Base-by-base conservation (phyloP, 805 yeast species). In the Yamadazyma kitorensis region DNA sequence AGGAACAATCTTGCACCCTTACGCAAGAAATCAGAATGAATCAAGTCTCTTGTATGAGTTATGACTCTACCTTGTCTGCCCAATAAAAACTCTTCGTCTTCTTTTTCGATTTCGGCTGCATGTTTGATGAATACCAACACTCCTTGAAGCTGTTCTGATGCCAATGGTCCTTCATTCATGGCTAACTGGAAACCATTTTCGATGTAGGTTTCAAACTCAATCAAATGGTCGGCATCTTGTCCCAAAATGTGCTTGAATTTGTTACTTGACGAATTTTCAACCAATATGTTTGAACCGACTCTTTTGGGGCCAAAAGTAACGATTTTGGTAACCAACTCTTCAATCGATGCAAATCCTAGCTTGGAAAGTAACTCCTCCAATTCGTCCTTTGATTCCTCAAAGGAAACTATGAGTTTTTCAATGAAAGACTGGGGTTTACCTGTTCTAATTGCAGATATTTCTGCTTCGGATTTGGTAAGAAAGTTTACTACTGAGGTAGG, bases 1-100 rank as follows among this genome's bases (percentile, higher is more conserved):
- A 94, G 72, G 78, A 84, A 81, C 30, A 93, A 59, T 39, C 99
- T 73, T 6, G 98, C 95, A 0, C 96, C 80, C 82, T 93, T 83
- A 39, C 78, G 81, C 23, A 86, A 55, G 51, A 91, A 76, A 1
- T 79, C 76, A 27, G 72, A 67, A 50, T 85, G 86, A 26, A 93
- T 82, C 2, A 77, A 61, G 42, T 86, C 89, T 47, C 88, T 78
- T 0, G 86, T 77, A 1, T 77, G 68, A 1, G 88, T 76, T 29
- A 88, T 80, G 17, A 87, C 59, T 48, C 93, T 74, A 6, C 97
- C 95, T 1, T 81, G 66, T 14, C 78, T 43, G 36, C 80, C 74
- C 20, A 72, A 60, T 19, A 68, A 60, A 28, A 28, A 38, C 29
- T 55, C 59, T 22, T 35, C 38, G 5, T 51, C 51, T 4, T 45